phyloP scores from a whole-genome alignment of 1,139 yeast genomes.

The Pichia cactophila region DNA sequence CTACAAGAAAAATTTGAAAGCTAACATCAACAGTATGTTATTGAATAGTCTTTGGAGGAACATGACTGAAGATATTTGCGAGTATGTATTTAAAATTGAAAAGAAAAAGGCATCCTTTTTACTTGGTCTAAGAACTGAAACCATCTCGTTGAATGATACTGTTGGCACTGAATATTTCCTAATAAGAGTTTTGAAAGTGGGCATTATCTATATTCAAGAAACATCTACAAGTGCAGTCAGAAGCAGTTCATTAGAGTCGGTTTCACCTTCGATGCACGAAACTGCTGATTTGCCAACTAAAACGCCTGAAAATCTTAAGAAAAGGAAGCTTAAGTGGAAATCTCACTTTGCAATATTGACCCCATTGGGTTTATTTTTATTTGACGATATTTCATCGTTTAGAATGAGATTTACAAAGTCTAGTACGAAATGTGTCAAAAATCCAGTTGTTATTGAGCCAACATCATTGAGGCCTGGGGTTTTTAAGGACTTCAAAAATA shows the following conservation, averaged over 20 bases:
- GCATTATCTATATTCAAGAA: conserved; percentile 27
- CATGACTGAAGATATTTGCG: conserved; percentile 14
- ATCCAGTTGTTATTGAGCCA: conserved; percentile 24
- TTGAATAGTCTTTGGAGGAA: conserved; percentile 14
- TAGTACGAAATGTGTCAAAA: conserved; percentile 10
- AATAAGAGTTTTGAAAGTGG: conserved; percentile 27
- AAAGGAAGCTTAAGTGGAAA: conserved; percentile 31
- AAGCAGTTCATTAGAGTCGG: conserved; percentile 1
- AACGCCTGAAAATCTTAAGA: neutral
- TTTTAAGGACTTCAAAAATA: neutral
- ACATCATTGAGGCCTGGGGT: conserved; percentile 13
- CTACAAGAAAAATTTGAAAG: conserved; percentile 3
- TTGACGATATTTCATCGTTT: conserved; percentile 29
- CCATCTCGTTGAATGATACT: conserved; percentile 11
- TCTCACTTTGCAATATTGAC: conserved; percentile 37
- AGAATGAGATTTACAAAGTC: conserved; percentile 20
- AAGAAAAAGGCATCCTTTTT: conserved; percentile 21
- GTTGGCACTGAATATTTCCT: conserved; percentile 18
- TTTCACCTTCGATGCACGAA: conserved; percentile 5
- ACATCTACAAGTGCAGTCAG: conserved; percentile 21
- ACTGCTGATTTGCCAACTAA: conserved; percentile 3
- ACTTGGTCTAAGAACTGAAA: conserved; percentile 13
- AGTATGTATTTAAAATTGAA: conserved; percentile 21
- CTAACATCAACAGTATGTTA: conserved; percentile 14
- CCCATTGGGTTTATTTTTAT: conserved; percentile 37